Percentiles rank a stretch among this genome's conserved stretches.
Evolutionary conservation across 371 early-diverging fungal species (phyloP).

Genomic region (Apophysomyces trapeziformis): DNA sequence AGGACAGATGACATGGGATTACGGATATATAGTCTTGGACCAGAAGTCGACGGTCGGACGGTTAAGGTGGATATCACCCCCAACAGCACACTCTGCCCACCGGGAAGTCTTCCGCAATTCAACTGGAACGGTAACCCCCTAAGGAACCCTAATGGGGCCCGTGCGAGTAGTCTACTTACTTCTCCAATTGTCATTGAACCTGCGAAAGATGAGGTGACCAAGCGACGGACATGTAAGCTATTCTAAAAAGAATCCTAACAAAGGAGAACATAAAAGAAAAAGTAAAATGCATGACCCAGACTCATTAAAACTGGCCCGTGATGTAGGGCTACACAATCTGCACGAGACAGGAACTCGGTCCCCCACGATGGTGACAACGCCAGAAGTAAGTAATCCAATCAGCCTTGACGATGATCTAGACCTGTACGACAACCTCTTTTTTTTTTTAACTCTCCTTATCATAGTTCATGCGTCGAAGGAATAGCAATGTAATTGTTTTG

Average conservation of each 20-base stretch:
- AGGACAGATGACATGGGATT: constrained; percentile 40
- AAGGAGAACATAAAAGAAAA: not conserved
- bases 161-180: not conserved
- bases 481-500: constrained; percentile 37
- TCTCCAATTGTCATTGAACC: not conserved
- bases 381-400: not conserved
- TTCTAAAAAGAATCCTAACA: not conserved
- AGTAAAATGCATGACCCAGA: not conserved
- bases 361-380: constrained; percentile 11
- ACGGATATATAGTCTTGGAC: constrained; percentile 41
- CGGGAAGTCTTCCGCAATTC: constrained; percentile 14
- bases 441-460: constrained; percentile 5
- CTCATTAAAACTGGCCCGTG: constrained; percentile 6
- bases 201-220: not conserved
- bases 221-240: not conserved
- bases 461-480: constrained; percentile 26
- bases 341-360: not conserved
- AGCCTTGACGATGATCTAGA: not conserved
- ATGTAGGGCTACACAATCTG: constrained; percentile 11
- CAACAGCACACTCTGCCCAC: not conserved
- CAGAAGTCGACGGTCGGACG: constrained; percentile 35
- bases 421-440: constrained; percentile 6
- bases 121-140: constrained; percentile 22
- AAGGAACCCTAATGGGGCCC: not conserved
- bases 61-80: constrained; percentile 30